A percentile compares a stretch with the other conserved stretches of the same genome.
Conservation (phyloP, 1,284 basidiomycete species). For the Boletus smithii region DNA sequence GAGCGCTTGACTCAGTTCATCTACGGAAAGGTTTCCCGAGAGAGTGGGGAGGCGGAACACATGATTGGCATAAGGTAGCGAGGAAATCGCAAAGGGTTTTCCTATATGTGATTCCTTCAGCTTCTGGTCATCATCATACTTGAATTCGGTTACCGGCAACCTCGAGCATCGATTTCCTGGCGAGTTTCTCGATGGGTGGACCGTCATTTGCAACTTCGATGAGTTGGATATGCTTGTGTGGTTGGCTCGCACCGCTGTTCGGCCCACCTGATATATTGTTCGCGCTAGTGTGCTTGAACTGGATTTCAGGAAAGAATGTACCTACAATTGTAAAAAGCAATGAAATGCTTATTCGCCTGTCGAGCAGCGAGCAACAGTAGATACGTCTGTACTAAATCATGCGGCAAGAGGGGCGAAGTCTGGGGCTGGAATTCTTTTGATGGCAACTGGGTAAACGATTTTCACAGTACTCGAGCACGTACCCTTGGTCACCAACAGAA, state of each 20-base stretch:
- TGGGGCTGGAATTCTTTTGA: constrained; percentile 68
- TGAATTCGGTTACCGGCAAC: constrained; percentile 27
- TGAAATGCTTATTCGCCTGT: constrained; percentile 53
- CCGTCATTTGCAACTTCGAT: constrained; percentile 56
- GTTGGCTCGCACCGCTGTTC: constrained; percentile 82
- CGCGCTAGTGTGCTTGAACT: neutral
- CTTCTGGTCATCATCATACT: neutral
- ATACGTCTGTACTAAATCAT: constrained; percentile 75
- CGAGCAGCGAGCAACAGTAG: constrained; percentile 65
- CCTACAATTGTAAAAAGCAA: constrained; percentile 86
- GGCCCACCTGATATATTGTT: constrained; percentile 55
- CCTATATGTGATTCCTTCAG: constrained; percentile 42
- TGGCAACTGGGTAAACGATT: neutral
- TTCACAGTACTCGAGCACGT: constrained; percentile 8
- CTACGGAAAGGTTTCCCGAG: constrained; percentile 42
- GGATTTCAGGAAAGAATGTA: neutral
- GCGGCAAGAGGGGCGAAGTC: constrained; percentile 70
- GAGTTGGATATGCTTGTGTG: constrained; percentile 85
- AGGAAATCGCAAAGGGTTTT: constrained; percentile 65
- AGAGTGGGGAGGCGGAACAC: constrained; percentile 61
- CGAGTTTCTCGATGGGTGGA: constrained; percentile 72
- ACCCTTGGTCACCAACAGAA: constrained; percentile 81
- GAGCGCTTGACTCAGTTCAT: constrained; percentile 54
- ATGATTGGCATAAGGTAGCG: constrained; percentile 78
- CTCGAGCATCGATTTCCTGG: constrained; percentile 56